Evolutionary conservation across 768 basidiomycete genomes (phyloP).

Genomic region (Tephrocybe sp.): DNA sequence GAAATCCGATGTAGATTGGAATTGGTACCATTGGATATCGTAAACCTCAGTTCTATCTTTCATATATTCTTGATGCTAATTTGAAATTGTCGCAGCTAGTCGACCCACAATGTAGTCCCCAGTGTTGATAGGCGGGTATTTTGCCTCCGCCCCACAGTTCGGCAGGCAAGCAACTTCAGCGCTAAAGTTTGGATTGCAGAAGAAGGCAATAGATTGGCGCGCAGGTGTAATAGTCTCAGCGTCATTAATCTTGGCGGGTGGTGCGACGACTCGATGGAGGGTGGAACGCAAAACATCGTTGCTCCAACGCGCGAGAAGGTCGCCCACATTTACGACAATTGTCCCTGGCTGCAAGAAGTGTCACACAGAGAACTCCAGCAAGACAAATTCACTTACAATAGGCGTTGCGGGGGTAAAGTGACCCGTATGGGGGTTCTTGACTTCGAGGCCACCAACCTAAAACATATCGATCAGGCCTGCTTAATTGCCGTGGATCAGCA

Average conservation of each 20-base stretch:
- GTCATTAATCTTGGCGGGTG: conserved; percentile 47
- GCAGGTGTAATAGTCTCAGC: conserved; percentile 56
- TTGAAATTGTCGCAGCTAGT: conserved; percentile 53
- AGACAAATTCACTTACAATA: conserved; percentile 49
- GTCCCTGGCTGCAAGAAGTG: conserved; percentile 57
- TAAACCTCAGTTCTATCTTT: too few relatives aligned
- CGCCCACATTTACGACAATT: conserved; percentile 81
- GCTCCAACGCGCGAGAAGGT: conserved; percentile 80
- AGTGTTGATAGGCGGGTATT: conserved; percentile 70
- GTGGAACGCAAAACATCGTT: conserved; percentile 79
- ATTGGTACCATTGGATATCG: too few relatives aligned
- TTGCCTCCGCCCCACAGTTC: conserved; percentile 53
- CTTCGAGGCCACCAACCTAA: conserved; percentile 80
- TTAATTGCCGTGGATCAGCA: neutral
- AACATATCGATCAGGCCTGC: neutral
- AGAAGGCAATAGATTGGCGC: conserved; percentile 83
- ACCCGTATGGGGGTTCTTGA: conserved; percentile 76
- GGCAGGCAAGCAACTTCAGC: conserved; percentile 70
- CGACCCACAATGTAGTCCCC: conserved; percentile 77
- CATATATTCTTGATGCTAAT: too few relatives aligned
- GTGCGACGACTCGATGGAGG: conserved; percentile 79
- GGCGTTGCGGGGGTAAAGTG: conserved; percentile 71
- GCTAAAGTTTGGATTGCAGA: conserved; percentile 79
- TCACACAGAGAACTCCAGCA: neutral
- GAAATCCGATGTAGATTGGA: neutral